Evolutionary conservation across 306 rosid species (phyloP).

Genomic region (Trifolium fragiferum): DNA sequence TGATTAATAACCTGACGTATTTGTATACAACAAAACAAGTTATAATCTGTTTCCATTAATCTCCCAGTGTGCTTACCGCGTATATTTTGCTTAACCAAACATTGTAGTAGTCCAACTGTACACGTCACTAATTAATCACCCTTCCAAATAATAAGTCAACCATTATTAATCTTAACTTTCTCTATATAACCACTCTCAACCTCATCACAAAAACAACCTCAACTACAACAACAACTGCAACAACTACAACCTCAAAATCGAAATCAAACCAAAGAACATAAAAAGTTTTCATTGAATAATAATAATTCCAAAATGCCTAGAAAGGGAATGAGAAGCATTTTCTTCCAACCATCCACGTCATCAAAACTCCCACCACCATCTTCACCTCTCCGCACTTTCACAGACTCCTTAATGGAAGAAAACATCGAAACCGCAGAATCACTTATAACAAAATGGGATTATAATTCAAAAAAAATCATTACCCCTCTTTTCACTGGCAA

Average conservation of each 20-base stretch:
- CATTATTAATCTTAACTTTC: not conserved
- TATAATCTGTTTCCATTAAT: not conserved
- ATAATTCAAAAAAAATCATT: not conserved
- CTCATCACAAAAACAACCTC: not conserved
- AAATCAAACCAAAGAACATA: not conserved
- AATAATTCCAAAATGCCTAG: conserved; percentile 38
- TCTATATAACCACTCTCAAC: conserved; percentile 22
- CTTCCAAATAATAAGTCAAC: not conserved
- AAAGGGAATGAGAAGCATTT: conserved; percentile 60
- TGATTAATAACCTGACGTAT: not conserved
- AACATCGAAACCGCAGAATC: conserved; percentile 59
- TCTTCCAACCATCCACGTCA: conserved; percentile 50
- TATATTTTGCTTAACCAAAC: not conserved
- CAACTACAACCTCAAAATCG: not conserved
- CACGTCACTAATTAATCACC: conserved; percentile 2
- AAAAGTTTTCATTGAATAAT: too few species aligned
- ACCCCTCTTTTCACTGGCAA: conserved; percentile 55
- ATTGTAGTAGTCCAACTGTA: conserved; percentile 4
- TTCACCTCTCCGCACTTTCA: conserved; percentile 54
- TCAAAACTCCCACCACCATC: conserved; percentile 40
- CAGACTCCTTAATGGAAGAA: conserved; percentile 62
- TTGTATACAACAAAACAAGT: not conserved
- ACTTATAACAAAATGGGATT: conserved; percentile 62
- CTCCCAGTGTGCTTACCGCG: too few species aligned
- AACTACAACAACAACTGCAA: not conserved